A percentile compares a stretch with the other conserved stretches of the same genome.
phyloP scores from a whole-genome alignment of 208 protist genomes.

The Crithidia fasciculata region DNA sequence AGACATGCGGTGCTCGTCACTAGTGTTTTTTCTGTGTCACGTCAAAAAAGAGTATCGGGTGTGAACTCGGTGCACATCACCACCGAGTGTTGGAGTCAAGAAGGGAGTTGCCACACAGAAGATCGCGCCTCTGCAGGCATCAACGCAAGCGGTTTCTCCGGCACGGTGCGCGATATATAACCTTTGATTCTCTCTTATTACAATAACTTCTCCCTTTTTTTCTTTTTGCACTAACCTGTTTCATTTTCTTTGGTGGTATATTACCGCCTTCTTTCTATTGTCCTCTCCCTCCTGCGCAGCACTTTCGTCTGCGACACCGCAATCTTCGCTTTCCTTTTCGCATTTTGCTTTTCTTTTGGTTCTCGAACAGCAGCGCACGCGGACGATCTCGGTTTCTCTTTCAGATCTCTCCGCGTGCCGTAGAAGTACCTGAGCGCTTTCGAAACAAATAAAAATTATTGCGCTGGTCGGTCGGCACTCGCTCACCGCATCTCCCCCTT shows the following conservation, averaged over 20 bases:
- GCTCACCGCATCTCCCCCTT: too few relatives aligned
- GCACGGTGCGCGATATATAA: too few relatives aligned
- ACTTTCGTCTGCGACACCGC: not conserved
- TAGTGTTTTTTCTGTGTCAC: not conserved
- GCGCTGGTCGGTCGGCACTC: too few relatives aligned
- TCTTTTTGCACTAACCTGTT: too few relatives aligned
- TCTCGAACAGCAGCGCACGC: too few relatives aligned
- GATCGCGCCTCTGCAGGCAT: too few relatives aligned
- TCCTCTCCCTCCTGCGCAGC: not conserved
- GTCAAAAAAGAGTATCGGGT: not conserved
- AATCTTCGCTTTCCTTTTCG: not conserved
- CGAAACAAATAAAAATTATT: too few relatives aligned
- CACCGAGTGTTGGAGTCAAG: too few relatives aligned
- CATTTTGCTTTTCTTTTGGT: conserved; percentile 1
- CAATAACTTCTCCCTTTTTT: not conserved
- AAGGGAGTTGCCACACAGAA: too few relatives aligned
- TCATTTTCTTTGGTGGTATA: too few relatives aligned
- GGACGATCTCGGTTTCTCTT: not conserved
- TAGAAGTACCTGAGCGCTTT: not conserved
- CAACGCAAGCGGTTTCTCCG: too few relatives aligned
- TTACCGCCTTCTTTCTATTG: not conserved
- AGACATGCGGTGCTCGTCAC: not conserved
- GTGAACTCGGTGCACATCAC: too few relatives aligned
- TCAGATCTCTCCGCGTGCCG: not conserved
- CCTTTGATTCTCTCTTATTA: not conserved